Percentiles rank a stretch among this genome's conserved stretches.
These are phyloP conservation scores for Neoboletus subvelutipes DNA, from an alignment of 768 basidiomycete genomes.

Conservation along the genomic window DNA sequence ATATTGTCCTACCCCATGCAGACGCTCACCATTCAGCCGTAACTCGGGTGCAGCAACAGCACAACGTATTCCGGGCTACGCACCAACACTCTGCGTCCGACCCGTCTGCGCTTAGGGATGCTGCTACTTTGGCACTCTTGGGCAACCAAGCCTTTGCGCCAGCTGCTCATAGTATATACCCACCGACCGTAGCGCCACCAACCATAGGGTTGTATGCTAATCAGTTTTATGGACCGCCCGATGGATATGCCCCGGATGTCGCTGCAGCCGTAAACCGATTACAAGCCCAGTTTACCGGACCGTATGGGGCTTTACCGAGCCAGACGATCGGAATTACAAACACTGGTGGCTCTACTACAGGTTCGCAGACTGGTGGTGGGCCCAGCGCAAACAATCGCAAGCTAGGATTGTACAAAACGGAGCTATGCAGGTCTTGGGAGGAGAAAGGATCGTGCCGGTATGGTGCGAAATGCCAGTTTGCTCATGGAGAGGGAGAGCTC, in stretches of 20 bases:
- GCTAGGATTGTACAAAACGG: conserved; percentile 87
- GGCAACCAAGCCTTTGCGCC: conserved; percentile 52
- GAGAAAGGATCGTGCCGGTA: conserved; percentile 88
- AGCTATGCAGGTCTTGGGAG: conserved; percentile 89
- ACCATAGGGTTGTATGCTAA: conserved; percentile 65
- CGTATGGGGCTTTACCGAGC: conserved; percentile 50
- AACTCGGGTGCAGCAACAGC: conserved; percentile 77
- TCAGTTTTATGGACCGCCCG: conserved; percentile 67
- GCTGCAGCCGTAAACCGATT: conserved; percentile 61
- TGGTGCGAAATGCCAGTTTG: conserved; percentile 88
- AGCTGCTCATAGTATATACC: conserved; percentile 54
- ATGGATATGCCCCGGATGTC: conserved; percentile 54
- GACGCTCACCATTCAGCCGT: conserved; percentile 65
- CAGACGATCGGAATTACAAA: conserved; percentile 47
- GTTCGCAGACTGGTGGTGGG: conserved; percentile 47
- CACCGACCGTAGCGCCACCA: conserved; percentile 40
- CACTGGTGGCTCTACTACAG: conserved; percentile 33
- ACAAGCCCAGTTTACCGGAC: conserved; percentile 53
- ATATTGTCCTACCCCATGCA: conserved; percentile 61
- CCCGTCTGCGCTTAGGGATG: conserved; percentile 74
- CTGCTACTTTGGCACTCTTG: conserved; percentile 62
- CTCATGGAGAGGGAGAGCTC: conserved; percentile 88
- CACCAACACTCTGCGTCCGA: conserved; percentile 87
- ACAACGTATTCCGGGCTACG: conserved; percentile 65
- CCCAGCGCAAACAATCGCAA: conserved; percentile 93